A percentile compares a stretch with the other conserved stretches of the same genome.
Conservation (phyloP, 768 basidiomycete genomes). For the Hygrocybe coccinea region DNA sequence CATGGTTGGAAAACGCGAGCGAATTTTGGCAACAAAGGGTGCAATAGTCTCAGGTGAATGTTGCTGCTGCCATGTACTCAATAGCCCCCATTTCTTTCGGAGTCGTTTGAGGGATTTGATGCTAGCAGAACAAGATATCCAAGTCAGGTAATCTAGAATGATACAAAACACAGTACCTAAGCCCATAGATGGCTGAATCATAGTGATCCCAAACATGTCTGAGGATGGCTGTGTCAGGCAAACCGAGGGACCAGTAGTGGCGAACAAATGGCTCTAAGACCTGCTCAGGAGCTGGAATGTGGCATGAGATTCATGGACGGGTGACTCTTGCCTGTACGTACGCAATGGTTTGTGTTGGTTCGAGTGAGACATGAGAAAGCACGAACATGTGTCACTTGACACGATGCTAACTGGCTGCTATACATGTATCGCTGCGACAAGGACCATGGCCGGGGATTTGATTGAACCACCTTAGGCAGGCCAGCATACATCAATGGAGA, state of each 20-base stretch:
- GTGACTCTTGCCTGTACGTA: background rate
- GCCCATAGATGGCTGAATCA: constrained; percentile 1
- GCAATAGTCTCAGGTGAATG: background rate
- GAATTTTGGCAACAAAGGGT: background rate
- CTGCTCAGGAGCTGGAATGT: constrained; percentile 1
- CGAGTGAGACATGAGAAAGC: too few relatives aligned
- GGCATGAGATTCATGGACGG: background rate
- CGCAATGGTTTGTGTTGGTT: constrained; percentile 13
- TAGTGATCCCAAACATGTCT: constrained; percentile 9
- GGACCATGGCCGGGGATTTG: too few relatives aligned
- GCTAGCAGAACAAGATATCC: background rate
- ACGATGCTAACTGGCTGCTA: too few relatives aligned
- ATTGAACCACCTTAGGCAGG: too few relatives aligned
- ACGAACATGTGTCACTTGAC: too few relatives aligned
- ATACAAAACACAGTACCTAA: background rate
- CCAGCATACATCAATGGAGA: too few relatives aligned
- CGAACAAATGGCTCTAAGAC: background rate
- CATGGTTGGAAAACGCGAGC: constrained; percentile 4
- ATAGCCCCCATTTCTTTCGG: constrained; percentile 4
- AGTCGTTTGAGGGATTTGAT: constrained; percentile 3
- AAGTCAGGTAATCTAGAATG: background rate
- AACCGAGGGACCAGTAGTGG: constrained; percentile 10
- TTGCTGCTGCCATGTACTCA: constrained; percentile 9
- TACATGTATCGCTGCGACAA: too few relatives aligned
- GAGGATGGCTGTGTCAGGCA: constrained; percentile 7